A percentile compares a stretch with the other conserved stretches of the same genome.
These are phyloP conservation scores for Eucommia ulmoides DNA, from an alignment of 257 asterid species.

Conservation along the genomic window DNA sequence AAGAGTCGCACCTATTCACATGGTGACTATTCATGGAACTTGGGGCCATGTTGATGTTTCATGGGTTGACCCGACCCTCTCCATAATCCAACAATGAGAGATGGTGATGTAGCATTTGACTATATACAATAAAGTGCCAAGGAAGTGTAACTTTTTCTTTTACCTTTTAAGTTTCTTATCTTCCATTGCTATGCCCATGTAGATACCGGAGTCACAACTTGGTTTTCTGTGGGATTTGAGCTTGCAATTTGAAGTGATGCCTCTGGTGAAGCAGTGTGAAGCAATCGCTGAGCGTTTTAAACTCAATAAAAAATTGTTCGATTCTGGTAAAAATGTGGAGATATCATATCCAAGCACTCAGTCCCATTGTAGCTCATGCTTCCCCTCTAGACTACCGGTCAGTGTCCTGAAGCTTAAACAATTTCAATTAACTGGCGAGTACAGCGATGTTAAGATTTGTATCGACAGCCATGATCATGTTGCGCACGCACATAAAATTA, in stretches of 20 bases:
- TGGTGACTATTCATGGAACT: too few relatives aligned
- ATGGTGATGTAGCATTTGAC: too few relatives aligned
- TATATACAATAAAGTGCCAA: not conserved
- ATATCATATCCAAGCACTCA: constrained; percentile 58
- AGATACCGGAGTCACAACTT: constrained; percentile 70
- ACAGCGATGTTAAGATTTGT: constrained; percentile 66
- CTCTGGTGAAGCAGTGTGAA: constrained; percentile 70
- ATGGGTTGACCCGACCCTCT: too few relatives aligned
- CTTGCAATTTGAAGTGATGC: constrained; percentile 45
- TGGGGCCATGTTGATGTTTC: too few relatives aligned
- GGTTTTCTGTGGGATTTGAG: constrained; percentile 51
- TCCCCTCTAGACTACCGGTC: constrained; percentile 59
- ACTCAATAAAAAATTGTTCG: constrained; percentile 51
- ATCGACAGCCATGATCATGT: constrained; percentile 57
- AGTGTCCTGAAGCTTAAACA: constrained; percentile 46
- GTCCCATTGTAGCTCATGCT: constrained; percentile 32
- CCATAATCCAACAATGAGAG: too few relatives aligned
- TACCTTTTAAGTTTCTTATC: too few relatives aligned
- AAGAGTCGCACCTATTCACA: too few relatives aligned
- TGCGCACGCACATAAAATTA: constrained; percentile 59
- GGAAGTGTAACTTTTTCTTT: not conserved
- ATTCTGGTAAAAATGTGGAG: constrained; percentile 66
- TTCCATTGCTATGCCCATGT: constrained; percentile 9
- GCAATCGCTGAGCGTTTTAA: constrained; percentile 57
- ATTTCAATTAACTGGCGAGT: constrained; percentile 43